Evolutionary conservation across 345 rosid species (phyloP), one percentile per base, ranked within the genome.

Genomic region (Cardamine chenopodiifolia): DNA sequence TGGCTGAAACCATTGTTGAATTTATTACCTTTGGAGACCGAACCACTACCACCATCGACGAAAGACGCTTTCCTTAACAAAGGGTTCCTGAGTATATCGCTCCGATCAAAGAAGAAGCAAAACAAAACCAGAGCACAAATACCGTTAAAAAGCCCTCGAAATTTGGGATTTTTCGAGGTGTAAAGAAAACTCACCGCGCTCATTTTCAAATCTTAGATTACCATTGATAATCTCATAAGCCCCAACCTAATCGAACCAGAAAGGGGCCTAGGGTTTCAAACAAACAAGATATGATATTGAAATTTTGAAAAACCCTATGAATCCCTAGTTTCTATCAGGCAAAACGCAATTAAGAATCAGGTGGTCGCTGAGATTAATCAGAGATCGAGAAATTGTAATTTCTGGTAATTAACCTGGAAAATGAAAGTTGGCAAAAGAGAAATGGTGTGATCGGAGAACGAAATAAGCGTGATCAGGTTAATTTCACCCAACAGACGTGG

Each of bases 91-190:
- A 72, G 66, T 20, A 83, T 19, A 23, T 81, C 72, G 57, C 44
- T 73, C 26, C 76, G 80, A 60, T 74, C 71, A 58, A 71, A 81
- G 76, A 83, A 81, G 37, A 83, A 66, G 79, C 74, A 78, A 34
- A 81, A 61, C 15, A 85, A 49, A 40, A 71, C 22, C 62, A 81
- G 3, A 60, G 77, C 76, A 53, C 82, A 85, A 22, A 83, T 25
- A 8, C 82, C 83, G 62, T 78, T 77, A 35, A 85, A 83, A 74
- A 77, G 0, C 70, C 86, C 86, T 59, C 69, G 83, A 72, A 74
- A 79, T 57, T 57, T 74, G 40, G 82, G 83, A 55, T 56, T 71
- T 79, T 68, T 81, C 9, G 67, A 42, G 32, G 50, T 56, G 15
- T 17, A 62, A 34, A 71, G 71, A 57, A 73, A 59, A 67, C 44